A percentile compares a stretch with the other conserved stretches of the same genome.
Evolutionary conservation across 345 rosid genomes (phyloP).

Genomic region (Reutealis trisperma): DNA sequence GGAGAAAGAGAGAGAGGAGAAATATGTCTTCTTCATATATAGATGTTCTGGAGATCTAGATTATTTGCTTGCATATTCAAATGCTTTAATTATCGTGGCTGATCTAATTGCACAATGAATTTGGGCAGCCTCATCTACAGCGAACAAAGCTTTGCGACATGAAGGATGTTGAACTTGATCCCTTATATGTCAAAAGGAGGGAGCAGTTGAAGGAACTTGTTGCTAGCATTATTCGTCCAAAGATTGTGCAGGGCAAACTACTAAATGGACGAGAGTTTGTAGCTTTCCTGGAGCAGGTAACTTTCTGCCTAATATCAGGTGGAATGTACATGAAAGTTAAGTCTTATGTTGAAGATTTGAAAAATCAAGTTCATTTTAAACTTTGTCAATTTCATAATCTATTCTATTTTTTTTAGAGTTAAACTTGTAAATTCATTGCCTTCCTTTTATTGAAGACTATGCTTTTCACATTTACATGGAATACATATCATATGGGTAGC

Average conservation of each 20-base stretch:
- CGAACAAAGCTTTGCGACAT: slow-evolving; percentile 97
- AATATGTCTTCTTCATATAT: neutral
- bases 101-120: slow-evolving; percentile 29
- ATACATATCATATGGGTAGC: neutral
- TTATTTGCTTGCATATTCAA: neutral
- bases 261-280: slow-evolving; percentile 93
- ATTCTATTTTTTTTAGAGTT: neutral
- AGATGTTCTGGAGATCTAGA: neutral
- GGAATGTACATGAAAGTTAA: neutral
- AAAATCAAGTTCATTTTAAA: neutral
- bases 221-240: slow-evolving; percentile 75
- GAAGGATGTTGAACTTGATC: slow-evolving; percentile 89
- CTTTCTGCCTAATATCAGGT: neutral
- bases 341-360: neutral
- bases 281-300: slow-evolving; percentile 88
- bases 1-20: neutral
- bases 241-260: slow-evolving; percentile 87
- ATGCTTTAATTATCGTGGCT: slow-evolving; percentile 24
- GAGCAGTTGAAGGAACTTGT: slow-evolving; percentile 82
- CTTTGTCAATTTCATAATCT: neutral
- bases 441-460: neutral
- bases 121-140: slow-evolving; percentile 81
- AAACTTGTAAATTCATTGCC: neutral
- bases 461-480: neutral
- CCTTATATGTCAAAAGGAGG: slow-evolving; percentile 73